Evolutionary conservation across 495 filamentous ascomycete genomes (phyloP).

Genomic region (Podospora appendiculata): DNA sequence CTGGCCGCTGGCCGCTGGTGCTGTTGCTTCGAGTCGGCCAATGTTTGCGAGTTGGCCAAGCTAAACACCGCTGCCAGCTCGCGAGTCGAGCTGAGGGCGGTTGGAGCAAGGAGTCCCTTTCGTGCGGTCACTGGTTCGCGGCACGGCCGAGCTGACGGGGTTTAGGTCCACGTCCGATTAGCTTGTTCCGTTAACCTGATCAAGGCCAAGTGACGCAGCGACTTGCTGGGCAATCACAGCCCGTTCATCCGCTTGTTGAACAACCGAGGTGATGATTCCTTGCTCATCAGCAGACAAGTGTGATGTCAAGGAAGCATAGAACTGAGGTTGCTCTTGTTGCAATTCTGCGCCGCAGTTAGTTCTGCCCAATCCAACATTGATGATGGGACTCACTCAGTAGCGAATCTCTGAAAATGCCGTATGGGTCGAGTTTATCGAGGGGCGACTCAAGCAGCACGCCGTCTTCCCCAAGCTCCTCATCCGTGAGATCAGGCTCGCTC

Average conservation of each 20-base stretch:
- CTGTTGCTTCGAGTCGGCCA: no score
- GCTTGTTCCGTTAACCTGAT: neutral
- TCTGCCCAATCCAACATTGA: neutral
- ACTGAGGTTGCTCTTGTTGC: conserved; percentile 82
- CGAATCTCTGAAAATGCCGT: conserved; percentile 73
- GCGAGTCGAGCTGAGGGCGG: no score
- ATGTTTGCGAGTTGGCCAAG: no score
- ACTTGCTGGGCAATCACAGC: neutral
- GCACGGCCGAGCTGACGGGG: neutral
- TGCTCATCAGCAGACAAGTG: conserved; percentile 77
- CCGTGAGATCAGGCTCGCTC: conserved; percentile 51
- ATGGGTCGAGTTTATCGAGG: conserved; percentile 90
- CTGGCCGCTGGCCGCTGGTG: no score
- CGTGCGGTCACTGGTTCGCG: neutral
- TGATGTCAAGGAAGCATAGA: conserved; percentile 74
- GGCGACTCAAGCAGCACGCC: conserved; percentile 88
- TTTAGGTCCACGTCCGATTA: neutral
- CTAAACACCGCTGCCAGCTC: no score
- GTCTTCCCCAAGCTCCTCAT: conserved; percentile 88
- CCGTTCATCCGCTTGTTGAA: conserved; percentile 63
- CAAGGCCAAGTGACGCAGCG: neutral
- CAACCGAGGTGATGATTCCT: conserved; percentile 66
- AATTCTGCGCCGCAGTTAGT: conserved; percentile 51
- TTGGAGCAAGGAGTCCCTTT: neutral
- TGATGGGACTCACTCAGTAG: conserved; percentile 61